Base-by-base conservation (phyloP, 2,329 filamentous ascomycete species). In the Apiospora marii region DNA sequence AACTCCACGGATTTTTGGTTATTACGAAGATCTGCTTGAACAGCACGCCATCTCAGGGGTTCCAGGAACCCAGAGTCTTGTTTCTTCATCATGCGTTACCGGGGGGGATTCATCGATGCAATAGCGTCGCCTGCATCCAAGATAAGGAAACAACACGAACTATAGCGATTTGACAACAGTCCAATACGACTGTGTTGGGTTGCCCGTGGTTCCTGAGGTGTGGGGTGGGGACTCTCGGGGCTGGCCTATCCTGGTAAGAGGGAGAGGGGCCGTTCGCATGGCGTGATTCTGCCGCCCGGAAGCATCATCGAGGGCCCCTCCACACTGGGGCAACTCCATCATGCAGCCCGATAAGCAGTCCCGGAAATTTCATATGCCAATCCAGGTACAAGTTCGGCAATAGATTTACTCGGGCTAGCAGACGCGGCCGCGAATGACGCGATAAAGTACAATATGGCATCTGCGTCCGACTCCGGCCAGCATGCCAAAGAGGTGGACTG, bases 211-310 rank as follows among this genome's bases (percentile, higher is more conserved):
- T 22, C 7, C 34, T 19, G 30, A 22, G 58, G 41, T 22, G 16
- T 64, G 30, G 34, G 53, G 51, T 10, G 6, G n/a, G 51, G 30
- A n/a, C 41, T 3, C 8, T 22, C 58, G 12, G 10, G 2, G 58
- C 41, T 37, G 58, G 8, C 30, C 34, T 64, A 41, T 6, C 30
- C 19, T 64, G n/a, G 58, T 8, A 64, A 64, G 58, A 41, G 37
- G 37, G 37, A 64, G 58, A 64, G 58, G 58, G 58, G 58, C 58
- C 34, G 19, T 41, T 58, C 34, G 34, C 34, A 64, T 64, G 58
- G 58, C 58, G 58, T 64, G 58, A 64, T 64, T 64, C 7, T 64
- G 19, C 30, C 58, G 10, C 58, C 34, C 30, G 30, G 22, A 64
- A 41, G 34, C 58, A 64, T 64, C 58, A 64, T 64, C 58, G 58